Conservation (phyloP, 768 basidiomycete species). For the Mrakia frigida region DNA sequence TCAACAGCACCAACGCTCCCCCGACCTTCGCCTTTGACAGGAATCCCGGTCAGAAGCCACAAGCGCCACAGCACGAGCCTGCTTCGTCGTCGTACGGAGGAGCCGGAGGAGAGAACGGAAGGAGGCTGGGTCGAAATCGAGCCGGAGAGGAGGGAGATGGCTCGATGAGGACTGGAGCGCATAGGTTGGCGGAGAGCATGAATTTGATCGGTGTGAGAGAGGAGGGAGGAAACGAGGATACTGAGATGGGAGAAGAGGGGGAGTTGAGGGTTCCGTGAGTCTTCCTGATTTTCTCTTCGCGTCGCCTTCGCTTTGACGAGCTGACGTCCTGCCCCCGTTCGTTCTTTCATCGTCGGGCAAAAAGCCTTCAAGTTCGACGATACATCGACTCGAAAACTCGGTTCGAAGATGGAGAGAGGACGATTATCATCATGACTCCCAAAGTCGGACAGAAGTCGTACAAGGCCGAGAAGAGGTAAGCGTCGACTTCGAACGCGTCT, state of each 20-base stretch:
- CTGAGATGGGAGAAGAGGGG: neutral
- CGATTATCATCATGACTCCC: slow-evolving; percentile 94
- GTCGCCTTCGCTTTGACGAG: neutral
- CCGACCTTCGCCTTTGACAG: neutral
- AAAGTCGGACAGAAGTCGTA: slow-evolving; percentile 97
- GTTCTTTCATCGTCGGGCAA: too few relatives aligned
- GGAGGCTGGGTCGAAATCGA: neutral
- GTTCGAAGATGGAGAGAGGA: slow-evolving; percentile 84
- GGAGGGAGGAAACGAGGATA: slow-evolving; percentile 9
- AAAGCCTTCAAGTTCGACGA: slow-evolving; percentile 47
- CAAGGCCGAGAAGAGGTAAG: slow-evolving; percentile 84
- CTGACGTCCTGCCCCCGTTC: neutral
- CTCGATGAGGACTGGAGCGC: neutral
- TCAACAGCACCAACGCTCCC: neutral
- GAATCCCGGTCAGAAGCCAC: too few relatives aligned
- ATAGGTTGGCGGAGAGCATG: slow-evolving; percentile 1
- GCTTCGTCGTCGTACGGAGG: too few relatives aligned
- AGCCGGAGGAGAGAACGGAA: neutral
- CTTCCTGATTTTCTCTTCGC: neutral
- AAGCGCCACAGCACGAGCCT: too few relatives aligned
- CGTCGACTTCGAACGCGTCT: neutral
- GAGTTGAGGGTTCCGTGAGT: neutral
- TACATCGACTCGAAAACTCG: slow-evolving; percentile 80
- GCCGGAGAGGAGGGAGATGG: neutral
- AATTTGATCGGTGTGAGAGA: slow-evolving; percentile 18